Evolutionary conservation across 208 protist genomes (phyloP), one percentile per base, ranked within the genome.

Genomic region (Leptomonas pyrrhocoris): DNA sequence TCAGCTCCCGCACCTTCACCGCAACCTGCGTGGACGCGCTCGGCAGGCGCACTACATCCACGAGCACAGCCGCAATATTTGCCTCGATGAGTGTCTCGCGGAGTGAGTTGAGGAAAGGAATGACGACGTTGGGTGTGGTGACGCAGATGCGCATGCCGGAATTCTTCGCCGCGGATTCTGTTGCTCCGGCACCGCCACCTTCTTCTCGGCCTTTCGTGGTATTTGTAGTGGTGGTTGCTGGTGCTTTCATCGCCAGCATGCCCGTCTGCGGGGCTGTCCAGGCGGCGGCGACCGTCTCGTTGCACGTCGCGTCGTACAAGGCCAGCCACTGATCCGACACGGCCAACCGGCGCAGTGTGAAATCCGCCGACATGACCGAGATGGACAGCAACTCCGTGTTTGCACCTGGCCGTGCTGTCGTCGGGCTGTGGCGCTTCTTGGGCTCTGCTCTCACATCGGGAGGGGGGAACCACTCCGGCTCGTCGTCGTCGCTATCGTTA

Each of bases 241-340:
- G 12, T 19, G 38, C 23, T 38, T 0, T 18, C 27, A n/a, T 6
- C 27, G n/a, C 16, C 36, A 38, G 27, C 50, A 69, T 67, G 19
- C 57, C 72, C 16, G 66, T 76, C 62, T 74, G 67, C 16, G 58
- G 40, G 2, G 80, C 77, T 18, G 68, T 58, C 59, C 82, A 79
- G 21, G 84, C 92, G 8, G 63, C 54, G 49, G 81, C 28, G 15
- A 94, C 79, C 3, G 73, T 69, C 71, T 94, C 88, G 73, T 94
- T 92, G 71, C 80, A 90, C 48, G 92, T 63, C 58, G 84, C 82
- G 61, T 97, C 90, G 74, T 90, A 88, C 36, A 95, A 60, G 36
- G 72, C 77, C 48, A 94, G 78, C 92, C 92, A 97, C 77, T 94
- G 89, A 58, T 90, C 84, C 9, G 89, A 93, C 21, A 97, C 65